Conservation (phyloP, 2,329 filamentous ascomycete genomes). For the Cyclaneusma minus region DNA sequence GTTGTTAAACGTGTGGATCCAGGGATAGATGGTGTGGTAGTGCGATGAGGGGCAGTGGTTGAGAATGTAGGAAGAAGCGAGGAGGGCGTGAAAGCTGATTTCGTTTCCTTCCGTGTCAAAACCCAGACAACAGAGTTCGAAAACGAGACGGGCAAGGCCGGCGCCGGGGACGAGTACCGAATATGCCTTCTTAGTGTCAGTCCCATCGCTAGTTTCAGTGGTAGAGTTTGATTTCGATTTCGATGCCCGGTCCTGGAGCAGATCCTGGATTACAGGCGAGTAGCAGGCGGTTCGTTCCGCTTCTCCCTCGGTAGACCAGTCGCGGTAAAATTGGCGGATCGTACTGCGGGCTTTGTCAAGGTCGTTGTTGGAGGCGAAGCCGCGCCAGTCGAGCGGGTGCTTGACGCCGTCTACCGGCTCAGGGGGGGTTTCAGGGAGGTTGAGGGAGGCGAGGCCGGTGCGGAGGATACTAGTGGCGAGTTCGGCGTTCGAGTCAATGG, state of each 20-base stretch:
- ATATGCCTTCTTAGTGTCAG: no score
- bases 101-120: constrained; percentile 79
- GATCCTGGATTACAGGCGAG: constrained; percentile 50
- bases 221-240: constrained; percentile 5
- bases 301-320: constrained; percentile 73
- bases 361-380: constrained; percentile 55
- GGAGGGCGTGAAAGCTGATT: constrained; percentile 92
- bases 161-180: constrained; percentile 74
- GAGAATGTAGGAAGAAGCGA: constrained; percentile 65
- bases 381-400: constrained; percentile 43
- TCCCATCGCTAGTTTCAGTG: background rate
- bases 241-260: constrained; percentile 32
- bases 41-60: constrained; percentile 45
- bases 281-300: constrained; percentile 66
- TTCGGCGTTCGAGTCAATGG: constrained; percentile 77
- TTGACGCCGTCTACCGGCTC: constrained; percentile 5
- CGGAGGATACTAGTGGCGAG: constrained; percentile 65
- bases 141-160: constrained; percentile 75
- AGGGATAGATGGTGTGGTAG: constrained; percentile 67
- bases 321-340: constrained; percentile 82
- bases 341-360: constrained; percentile 87
- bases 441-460: constrained; percentile 45
- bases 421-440: constrained; percentile 19
- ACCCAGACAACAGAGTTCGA: constrained; percentile 63
- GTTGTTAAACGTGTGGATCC: constrained; percentile 80